Evolutionary conservation across 257 asterid species (phyloP), one percentile per base, ranked within the genome.

Genomic region (Ligustrum vulgare): DNA sequence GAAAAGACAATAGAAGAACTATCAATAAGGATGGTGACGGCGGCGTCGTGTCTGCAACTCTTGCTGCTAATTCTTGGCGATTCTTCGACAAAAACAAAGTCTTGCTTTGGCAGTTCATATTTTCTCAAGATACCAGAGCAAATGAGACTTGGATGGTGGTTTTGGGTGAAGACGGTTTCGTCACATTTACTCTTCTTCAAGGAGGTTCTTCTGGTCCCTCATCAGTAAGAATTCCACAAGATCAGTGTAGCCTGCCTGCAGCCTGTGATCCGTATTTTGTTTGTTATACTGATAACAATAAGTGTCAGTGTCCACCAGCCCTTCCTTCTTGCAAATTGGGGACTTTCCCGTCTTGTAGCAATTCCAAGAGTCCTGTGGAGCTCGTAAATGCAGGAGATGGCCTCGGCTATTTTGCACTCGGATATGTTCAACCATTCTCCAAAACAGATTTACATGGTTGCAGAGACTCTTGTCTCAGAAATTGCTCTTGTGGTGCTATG

Each of bases 101-200:
- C 15, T 77, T 94, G 20, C 87, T 89, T 28, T 89, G 89, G 92
- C 92, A 92, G 78, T 89, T 92, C 79, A 81, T 94, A 45, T 89
- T 92, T 75, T 75, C 93, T 1, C 84, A 74, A 65, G 81, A 67
- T 23, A 47, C 49, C 8, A 78, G 70, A 54, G 75, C 69, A 13
- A 91, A 93, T 65, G 85, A 86, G 2, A 92, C 97, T 0, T 91
- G 98, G 97, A 85, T 75, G 7, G 97, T 91, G 0, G 90, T 87
- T 56, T 22, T 92, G 20, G 91, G 96, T 11, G 37, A 41, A 1
- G 91, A 91, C 63, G 96, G 99, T 16, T 75, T 66, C 65, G 73
- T 94, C 68, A 84, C 84, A 8, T 94, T 94, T 79, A 35, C 73
- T 69, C 72, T 77, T 82, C 98, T 94, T 75, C 88, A 79, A 76